Base-by-base conservation (phyloP, 345 rosid genomes). In the Viola odorata region DNA sequence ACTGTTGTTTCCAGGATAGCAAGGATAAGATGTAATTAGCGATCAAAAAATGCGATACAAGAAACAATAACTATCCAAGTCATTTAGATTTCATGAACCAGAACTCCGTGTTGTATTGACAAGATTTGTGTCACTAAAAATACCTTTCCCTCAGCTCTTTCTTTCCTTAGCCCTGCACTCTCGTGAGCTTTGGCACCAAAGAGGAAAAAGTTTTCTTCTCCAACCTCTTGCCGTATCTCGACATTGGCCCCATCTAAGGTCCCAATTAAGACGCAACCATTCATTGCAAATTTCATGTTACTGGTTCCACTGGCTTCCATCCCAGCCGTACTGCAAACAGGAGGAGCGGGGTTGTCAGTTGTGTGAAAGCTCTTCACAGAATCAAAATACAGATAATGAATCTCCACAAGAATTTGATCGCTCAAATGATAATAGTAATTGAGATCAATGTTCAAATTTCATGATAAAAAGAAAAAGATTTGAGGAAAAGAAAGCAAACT, bases 241-340 rank as follows among this genome's bases (percentile, higher is more conserved):
- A 89, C 96, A 52, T 89, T 89, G 12, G 96, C 92, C 13, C 96
- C 92, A 71, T 89, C 96, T 70, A 89, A 74, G 15, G 96, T 89
- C 54, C 96, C 96, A 45, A 89, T 89, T 58, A 79, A 74, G 62
- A 86, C 61, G 65, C 96, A 86, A 44, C 92, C 91, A 62, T 89
- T 89, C 96, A 89, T 88, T 7, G 92, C 71, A 69, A 89, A 89
- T 80, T 88, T 89, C 96, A 89, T 89, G 75, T 89, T 89, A 78
- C 96, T 86, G 57, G 96, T 89, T 75, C 96, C 96, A 72, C 96
- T 89, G 32, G 96, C 96, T 71, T 89, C 96, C 96, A 89, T 89
- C n/a, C 96, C 96, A 61, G 92, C 91, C 16, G 92, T 89, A 71
- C 96, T 86, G 68, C 69, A 62, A 13, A 41, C n/a, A 45, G 38